Base-by-base conservation (phyloP, 2,329 filamentous ascomycete genomes). In the Penicillium digitatum region DNA sequence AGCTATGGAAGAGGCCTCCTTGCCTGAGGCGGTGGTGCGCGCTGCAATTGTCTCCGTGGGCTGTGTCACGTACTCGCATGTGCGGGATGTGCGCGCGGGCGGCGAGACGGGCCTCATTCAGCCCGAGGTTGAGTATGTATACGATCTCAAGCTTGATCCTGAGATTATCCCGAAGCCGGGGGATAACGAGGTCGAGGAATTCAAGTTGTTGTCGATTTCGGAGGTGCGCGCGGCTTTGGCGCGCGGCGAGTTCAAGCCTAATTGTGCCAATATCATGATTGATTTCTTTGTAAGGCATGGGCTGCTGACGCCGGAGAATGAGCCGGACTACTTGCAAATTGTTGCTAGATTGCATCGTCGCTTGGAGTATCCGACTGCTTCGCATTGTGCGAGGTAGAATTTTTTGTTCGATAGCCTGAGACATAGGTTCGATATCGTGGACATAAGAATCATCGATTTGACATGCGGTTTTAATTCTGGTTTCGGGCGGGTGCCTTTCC, bases 231-330 rank as follows among this genome's bases (percentile, higher is more conserved):
- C 80, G 54, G 85, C 87, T 42, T 76, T 99, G 67, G 81, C 80
- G 16, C 77, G 78, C 49, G 90, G 89, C 14, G 82, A 87, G 64
- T 99, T 93, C 78, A 99, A 99, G 78, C 88, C 92, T 2, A 97
- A 97, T 72, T 96, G 92, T 73, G 87, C 89, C 14, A 71, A 94
- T 55, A 83, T 95, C 45, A 76, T 94, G 69, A 74, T 96, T 43
- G 91, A 97, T 72, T 99, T 97, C 76, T 89, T 99, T 69, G 80
- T 95, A 62, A 82, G 93, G 50, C 89, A 91, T 73, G 88, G 89
- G 0, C 83, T 96, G 58, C 69, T 96, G 68, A 95, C 87, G 9
- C 73, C 78, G 40, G 88, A 89, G 64, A 90, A 91, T 68, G 92
- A 97, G 76, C 81, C 82, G 47, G 78, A 93, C 66, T 91, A 87